Percentiles rank a stretch among this genome's conserved stretches.
Evolutionary conservation across 805 yeast species (phyloP).

Genomic region (Nakazawaea molendinolei): DNA sequence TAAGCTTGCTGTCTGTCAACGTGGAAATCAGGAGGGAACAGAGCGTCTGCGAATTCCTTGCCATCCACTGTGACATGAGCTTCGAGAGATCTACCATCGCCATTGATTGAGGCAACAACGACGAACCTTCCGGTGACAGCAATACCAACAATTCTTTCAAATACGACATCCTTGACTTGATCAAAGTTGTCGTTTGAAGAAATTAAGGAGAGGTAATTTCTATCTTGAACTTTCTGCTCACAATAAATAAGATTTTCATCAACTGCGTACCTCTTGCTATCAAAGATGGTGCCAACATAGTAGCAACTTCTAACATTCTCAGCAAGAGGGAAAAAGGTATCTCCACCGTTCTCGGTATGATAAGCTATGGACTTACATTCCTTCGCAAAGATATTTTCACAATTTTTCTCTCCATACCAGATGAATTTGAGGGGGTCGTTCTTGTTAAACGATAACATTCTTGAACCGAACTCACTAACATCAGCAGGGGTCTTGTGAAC

Average conservation of each 20-base stretch:
- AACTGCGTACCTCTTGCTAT: constrained; percentile 17
- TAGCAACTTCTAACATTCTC: constrained; percentile 56
- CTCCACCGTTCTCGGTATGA: constrained; percentile 64
- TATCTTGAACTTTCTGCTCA: constrained; percentile 33
- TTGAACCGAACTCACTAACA: constrained; percentile 28
- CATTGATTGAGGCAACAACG: constrained; percentile 59
- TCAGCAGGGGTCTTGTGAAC: constrained; percentile 43
- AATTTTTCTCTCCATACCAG: constrained; percentile 58
- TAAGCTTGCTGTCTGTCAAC: constrained; percentile 63
- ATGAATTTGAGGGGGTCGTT: constrained; percentile 51
- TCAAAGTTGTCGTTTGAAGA: constrained; percentile 51
- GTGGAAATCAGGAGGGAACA: constrained; percentile 62
- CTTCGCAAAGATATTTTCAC: constrained; percentile 35
- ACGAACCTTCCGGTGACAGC: constrained; percentile 66
- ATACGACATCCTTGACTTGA: constrained; percentile 30
- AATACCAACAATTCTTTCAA: constrained; percentile 63
- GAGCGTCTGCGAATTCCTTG: constrained; percentile 62
- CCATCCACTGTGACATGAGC: constrained; percentile 83
- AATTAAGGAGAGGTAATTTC: constrained; percentile 20
- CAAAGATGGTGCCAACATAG: constrained; percentile 54
- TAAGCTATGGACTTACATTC: constrained; percentile 56
- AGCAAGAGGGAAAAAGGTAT: constrained; percentile 45
- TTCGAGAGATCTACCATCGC: constrained; percentile 40
- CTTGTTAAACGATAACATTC: constrained; percentile 58
- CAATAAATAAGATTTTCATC: constrained; percentile 59